These are phyloP conservation scores for Brassica rapa DNA, from an alignment of 345 rosid species.

Conservation along the genomic window DNA sequence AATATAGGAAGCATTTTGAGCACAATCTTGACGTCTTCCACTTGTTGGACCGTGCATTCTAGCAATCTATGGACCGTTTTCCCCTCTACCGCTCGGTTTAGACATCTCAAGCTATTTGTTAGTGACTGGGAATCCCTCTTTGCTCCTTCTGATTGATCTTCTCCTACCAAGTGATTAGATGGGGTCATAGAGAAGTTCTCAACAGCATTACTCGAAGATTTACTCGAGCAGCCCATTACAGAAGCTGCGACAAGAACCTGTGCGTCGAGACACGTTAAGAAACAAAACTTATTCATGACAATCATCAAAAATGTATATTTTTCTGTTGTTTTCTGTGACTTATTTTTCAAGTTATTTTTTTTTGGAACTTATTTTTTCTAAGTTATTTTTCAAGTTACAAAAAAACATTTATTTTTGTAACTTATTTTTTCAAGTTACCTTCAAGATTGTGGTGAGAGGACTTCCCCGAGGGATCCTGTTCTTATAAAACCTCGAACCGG, in stretches of 20 bases:
- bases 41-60: constrained; percentile 57
- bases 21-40: constrained; percentile 73
- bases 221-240: constrained; percentile 37
- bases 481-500: constrained; percentile 62
- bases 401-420: background rate
- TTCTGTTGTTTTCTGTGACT: background rate
- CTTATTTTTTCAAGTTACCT: constrained; percentile 43
- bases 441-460: constrained; percentile 69
- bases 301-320: background rate
- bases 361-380: too few species aligned
- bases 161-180: constrained; percentile 33
- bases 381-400: background rate
- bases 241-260: constrained; percentile 69
- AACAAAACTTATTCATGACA: background rate
- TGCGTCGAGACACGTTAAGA: background rate
- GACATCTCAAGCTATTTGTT: constrained; percentile 49
- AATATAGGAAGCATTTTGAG: constrained; percentile 66
- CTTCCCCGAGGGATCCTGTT: constrained; percentile 67
- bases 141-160: constrained; percentile 19
- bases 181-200: background rate
- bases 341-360: background rate
- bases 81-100: constrained; percentile 47
- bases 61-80: constrained; percentile 41
- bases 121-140: constrained; percentile 23
- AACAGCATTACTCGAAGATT: constrained; percentile 2